These are phyloP conservation scores for Gonapodya prolifera DNA, from an alignment of 192 early-diverging fungal species.

Conservation along the genomic window DNA sequence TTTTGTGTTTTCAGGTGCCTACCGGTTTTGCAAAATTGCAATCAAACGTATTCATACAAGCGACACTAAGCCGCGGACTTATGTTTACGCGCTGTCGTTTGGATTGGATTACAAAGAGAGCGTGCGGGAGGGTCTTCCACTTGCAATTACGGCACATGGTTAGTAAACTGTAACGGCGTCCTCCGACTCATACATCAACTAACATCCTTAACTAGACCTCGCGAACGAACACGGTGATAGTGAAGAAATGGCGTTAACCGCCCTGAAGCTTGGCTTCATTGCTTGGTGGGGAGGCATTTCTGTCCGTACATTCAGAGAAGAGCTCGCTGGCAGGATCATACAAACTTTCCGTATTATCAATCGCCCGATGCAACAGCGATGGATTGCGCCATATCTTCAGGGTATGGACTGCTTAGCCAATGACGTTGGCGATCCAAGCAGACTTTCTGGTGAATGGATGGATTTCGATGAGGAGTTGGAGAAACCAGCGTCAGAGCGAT, in stretches of 20 bases:
- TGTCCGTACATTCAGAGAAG: not conserved
- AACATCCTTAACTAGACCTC: not conserved
- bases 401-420: not conserved
- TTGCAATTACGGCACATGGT: not conserved
- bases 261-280: not conserved
- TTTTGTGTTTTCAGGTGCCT: not conserved
- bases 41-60: not conserved
- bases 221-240: not conserved
- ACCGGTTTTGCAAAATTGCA: conserved; percentile 5
- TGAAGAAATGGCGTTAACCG: not conserved
- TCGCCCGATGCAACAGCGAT: conserved; percentile 5
- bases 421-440: not conserved
- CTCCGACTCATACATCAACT: not conserved
- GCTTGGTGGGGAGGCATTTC: not conserved
- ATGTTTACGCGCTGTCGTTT: not conserved
- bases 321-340: not conserved
- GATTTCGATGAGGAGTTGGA: conserved; percentile 1
- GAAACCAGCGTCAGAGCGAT: not conserved
- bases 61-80: not conserved
- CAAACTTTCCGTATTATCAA: not conserved
- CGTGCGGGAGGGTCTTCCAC: not conserved
- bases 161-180: not conserved
- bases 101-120: conserved; percentile 6
- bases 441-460: not conserved
- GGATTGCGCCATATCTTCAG: conserved; percentile 3